A percentile compares a stretch with the other conserved stretches of the same genome.
Conservation (phyloP, 345 rosid genomes). For the Sonneratia alba region DNA sequence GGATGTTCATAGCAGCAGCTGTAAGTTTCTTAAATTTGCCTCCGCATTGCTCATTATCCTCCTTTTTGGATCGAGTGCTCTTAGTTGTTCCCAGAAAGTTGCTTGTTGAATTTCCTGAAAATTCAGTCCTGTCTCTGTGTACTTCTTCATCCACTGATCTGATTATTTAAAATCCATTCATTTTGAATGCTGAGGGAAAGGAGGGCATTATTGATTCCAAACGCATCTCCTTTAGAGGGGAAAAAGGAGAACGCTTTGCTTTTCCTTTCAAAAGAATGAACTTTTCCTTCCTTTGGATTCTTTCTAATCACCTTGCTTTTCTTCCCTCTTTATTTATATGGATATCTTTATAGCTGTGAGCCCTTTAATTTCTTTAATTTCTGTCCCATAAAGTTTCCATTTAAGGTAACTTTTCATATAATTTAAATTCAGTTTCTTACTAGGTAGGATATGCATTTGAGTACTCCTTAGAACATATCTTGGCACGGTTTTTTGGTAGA, state of each 20-base stretch:
- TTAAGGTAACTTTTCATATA: not conserved
- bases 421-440: not conserved
- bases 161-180: conserved; percentile 4
- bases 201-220: conserved; percentile 7
- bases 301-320: conserved; percentile 13
- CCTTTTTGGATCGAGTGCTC: not conserved
- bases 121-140: not conserved
- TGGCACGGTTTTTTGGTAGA: not conserved
- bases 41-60: not conserved
- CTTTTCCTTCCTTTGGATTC: conserved; percentile 26
- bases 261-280: conserved; percentile 13
- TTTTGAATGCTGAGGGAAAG: conserved; percentile 4
- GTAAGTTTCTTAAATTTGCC: not conserved
- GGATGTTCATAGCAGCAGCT: not conserved
- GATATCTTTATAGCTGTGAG: conserved; percentile 8
- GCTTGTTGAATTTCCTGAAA: not conserved
- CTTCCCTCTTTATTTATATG: not conserved
- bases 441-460: not conserved
- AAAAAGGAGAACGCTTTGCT: conserved; percentile 17
- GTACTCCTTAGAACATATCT: not conserved
- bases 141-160: not conserved
- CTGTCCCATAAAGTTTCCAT: not conserved
- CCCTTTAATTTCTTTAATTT: conserved; percentile 2
- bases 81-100: not conserved
- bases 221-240: conserved; percentile 13